phyloP scores from a whole-genome alignment of 2,329 filamentous ascomycete species.

The Pyrenochaeta sp. region DNA sequence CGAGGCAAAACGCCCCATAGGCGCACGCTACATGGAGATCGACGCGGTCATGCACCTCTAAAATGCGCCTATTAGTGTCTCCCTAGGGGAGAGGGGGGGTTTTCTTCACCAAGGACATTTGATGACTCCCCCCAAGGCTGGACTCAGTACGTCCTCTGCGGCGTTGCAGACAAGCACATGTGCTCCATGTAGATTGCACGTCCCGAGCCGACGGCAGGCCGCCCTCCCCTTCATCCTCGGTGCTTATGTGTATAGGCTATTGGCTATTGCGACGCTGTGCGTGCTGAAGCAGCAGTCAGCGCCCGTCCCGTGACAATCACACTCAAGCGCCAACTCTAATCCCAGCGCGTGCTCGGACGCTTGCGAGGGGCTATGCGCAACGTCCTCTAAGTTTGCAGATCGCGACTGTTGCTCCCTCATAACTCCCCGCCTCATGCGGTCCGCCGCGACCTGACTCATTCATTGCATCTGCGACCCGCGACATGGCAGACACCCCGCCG shows the following conservation, averaged over 20 bases:
- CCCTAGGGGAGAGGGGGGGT: too few relatives aligned
- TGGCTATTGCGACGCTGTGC: constrained; percentile 6
- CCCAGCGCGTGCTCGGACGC: constrained; percentile 3
- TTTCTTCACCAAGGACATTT: too few relatives aligned
- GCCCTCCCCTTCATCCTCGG: too few relatives aligned
- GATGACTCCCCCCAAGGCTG: not conserved
- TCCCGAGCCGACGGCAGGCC: not conserved
- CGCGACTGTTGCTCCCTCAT: constrained; percentile 2
- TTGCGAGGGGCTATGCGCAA: constrained; percentile 7
- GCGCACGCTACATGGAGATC: constrained; percentile 2
- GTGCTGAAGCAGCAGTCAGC: too few relatives aligned
- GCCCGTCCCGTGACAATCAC: constrained; percentile 8
- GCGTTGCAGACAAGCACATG: not conserved
- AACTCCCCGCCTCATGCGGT: constrained; percentile 6
- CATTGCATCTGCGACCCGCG: constrained; percentile 11
- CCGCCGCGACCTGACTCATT: constrained; percentile 7
- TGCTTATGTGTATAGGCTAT: constrained; percentile 10
- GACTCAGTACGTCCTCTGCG: not conserved
- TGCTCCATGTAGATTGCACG: not conserved
- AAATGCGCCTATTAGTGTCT: too few relatives aligned
- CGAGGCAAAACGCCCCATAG: not conserved
- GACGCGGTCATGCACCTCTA: constrained; percentile 1
- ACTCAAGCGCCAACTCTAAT: constrained; percentile 19
- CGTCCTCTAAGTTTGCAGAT: constrained; percentile 3
- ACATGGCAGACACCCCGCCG: constrained; percentile 32